Percentiles rank a stretch among this genome's conserved stretches.
Conservation (phyloP, 2,329 filamentous ascomycete genomes). For the Rosellinia necatrix region DNA sequence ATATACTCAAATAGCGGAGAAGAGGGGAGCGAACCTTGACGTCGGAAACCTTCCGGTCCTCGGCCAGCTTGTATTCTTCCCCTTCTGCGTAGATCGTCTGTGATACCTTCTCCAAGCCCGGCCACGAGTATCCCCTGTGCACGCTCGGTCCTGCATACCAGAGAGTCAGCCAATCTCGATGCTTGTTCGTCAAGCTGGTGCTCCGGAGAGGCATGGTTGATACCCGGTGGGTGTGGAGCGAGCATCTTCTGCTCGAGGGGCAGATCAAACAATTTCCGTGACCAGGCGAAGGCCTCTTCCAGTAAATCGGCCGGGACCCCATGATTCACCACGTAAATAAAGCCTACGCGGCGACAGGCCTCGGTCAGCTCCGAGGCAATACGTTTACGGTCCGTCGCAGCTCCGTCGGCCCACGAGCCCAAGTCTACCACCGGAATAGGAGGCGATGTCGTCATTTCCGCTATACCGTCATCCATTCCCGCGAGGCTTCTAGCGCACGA, state of each 20-base stretch:
- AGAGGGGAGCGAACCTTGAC: conserved; percentile 49
- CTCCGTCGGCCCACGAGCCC: conserved; percentile 30
- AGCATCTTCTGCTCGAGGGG: conserved; percentile 43
- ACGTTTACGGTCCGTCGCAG: conserved; percentile 29
- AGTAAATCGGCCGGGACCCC: conserved; percentile 42
- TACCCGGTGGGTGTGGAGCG: conserved; percentile 43
- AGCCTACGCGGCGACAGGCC: conserved; percentile 42
- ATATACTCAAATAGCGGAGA: neutral
- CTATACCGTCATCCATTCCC: too few species aligned
- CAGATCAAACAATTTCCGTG: conserved; percentile 40
- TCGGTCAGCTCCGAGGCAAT: conserved; percentile 37
- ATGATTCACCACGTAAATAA: conserved; percentile 39
- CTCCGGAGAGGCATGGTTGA: neutral
- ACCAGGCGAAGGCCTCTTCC: conserved; percentile 46
- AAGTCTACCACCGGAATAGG: conserved; percentile 39
- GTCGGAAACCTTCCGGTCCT: conserved; percentile 53
- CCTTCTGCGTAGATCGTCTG: conserved; percentile 48
- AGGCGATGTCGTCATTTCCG: neutral
- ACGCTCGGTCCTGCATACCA: conserved; percentile 46
- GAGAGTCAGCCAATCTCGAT: neutral
- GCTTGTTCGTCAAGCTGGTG: neutral
- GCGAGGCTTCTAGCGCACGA: too few species aligned
- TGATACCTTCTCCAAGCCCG: conserved; percentile 58
- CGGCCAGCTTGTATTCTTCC: conserved; percentile 47
- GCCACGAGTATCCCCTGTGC: conserved; percentile 61